Base-by-base conservation (phyloP, 2,329 filamentous ascomycete genomes). In the Aschersonia sp. region DNA sequence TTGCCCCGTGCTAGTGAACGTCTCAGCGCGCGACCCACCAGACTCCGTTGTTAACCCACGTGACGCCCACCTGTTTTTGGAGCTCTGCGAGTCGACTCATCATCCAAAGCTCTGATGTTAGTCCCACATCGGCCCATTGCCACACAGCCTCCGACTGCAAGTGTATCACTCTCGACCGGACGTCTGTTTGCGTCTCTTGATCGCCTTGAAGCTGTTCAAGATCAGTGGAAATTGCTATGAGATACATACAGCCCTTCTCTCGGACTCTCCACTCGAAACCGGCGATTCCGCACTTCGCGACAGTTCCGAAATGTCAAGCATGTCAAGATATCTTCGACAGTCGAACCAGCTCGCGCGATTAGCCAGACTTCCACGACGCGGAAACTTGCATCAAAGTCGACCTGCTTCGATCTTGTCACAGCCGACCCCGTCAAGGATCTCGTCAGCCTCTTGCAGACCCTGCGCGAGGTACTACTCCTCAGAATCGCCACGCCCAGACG, bases 321-420 rank as follows among this genome's bases (percentile, higher is more conserved):
- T 85, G 82, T 80, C 79, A 63, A 77, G 77, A 58, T 70, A 82
- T 59, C 68, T 84, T 55, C 77, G 80, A 63, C 78, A 79, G 64
- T 75, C 81, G 63, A 77, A 78, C 69, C 75, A 78, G 63, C 67
- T 85, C 61, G 77, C 78, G 66, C 74, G 76, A 63, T 71, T 79
- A 59, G 75, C 77, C 50, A 75, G 74, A 63, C 67, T 74, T 55
- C 72, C 73, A 54, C 67, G 75, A 59, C 72, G 73, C 59, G 66
- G 69, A 57, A 65, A 73, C 51, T 64, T 74, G 48, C 70, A 72
- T 58, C 65, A 70, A 52, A 68, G 69, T 42, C 54, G 66, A 59
- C 68, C 61, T 31, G 53, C 60, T 9, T 56, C 65, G 30, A 52
- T 57, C 20, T 52, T 60, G 47, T 58, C 61, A 47, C 57, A 59